Base-by-base conservation (phyloP, 1,284 basidiomycete genomes). In the Earliella scabrosa region DNA sequence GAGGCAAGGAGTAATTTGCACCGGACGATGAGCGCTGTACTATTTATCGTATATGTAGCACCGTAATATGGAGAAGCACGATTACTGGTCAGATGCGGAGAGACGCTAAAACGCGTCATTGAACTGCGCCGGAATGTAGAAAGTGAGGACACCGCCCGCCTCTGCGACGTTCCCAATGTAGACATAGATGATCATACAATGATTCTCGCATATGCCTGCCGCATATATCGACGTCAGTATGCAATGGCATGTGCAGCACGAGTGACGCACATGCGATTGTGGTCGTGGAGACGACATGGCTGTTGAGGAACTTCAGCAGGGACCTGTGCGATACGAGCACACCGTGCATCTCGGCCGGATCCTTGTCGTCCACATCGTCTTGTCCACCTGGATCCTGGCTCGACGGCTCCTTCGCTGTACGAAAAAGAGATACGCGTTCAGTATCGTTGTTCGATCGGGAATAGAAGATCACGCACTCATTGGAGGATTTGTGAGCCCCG, bases 121-220 rank as follows among this genome's bases (percentile, higher is more conserved):
- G 52, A 83, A 74, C 36, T 82, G 73, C 3, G 79, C 86, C 29
- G 93, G 93, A 39, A 95, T 88, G 71, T 95, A 96, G 69, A 93
- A 95, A 1, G 93, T 95, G 64, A 95, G 78, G 24, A 95, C 92
- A 1, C 93, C 93, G 39, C 92, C 92, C 0, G 88, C 85, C 57
- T 93, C 89, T 13, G 85, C 83, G 11, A 89, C 80, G 44, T 93
- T 90, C 8, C 93, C 93, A 50, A 95, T 92, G 67, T 95, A 95
- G 35, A 95, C 92, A 63, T 95, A 95, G 38, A 94, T 82, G 60
- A 96, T 95, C 63, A 94, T 77, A 68, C 92, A 95, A 63, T 95
- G 88, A 51, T 87, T 81, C 66, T 90, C 86, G 67, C 93, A 95
- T 54, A 96, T 83, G 70, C 90, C 93, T 95, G 60, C 2, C 2